Base-by-base conservation (phyloP, 495 filamentous ascomycete genomes). In the Letharia lupina region DNA sequence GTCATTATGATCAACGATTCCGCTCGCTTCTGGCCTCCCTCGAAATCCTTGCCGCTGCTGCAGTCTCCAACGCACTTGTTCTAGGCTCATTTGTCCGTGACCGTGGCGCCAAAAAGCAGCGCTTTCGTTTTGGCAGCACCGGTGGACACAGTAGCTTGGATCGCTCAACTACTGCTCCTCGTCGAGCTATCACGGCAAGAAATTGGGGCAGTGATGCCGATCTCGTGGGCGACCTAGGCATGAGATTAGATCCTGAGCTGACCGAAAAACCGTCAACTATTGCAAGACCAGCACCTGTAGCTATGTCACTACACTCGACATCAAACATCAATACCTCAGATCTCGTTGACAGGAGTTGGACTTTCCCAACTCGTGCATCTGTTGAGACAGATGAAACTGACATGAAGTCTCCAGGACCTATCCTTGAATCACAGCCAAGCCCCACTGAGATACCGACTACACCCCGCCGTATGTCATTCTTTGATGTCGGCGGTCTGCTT, bases 191-290 rank as follows among this genome's bases (percentile, higher is more conserved):
- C 63, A 82, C 81, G n/a, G 77, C 83, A 31, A 77, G 83, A 59
- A 82, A 86, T 67, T 93, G 90, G 90, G 90, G 89, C 10, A 91
- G 87, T 68, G 91, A 95, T 72, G 88, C 89, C 58, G 90, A 93
- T 71, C 79, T 95, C 6, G 89, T 88, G 1, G 78, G 84, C 18
- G 89, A 85, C 69, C 50, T 92, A 42, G 90, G 91, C n/a, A 82
- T 89, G 20, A 78, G 86, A 31, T 77, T 87, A 23, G 77, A 85
- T 61, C 83, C 84, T 18, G 83, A 87, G 35, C 68, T 90, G 15
- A 77, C 81, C 44, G 80, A 79, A 12, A 73, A 74, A 3, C 75
- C 76, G 20, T 37, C 50, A 15, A 52, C n/a, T 9, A 23, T 67
- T n/a, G 74, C 79, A 3, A 73, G 80, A 56, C 77, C 78, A 16